Base-by-base conservation (phyloP, 768 basidiomycete species). In the Leccinum arenicola region DNA sequence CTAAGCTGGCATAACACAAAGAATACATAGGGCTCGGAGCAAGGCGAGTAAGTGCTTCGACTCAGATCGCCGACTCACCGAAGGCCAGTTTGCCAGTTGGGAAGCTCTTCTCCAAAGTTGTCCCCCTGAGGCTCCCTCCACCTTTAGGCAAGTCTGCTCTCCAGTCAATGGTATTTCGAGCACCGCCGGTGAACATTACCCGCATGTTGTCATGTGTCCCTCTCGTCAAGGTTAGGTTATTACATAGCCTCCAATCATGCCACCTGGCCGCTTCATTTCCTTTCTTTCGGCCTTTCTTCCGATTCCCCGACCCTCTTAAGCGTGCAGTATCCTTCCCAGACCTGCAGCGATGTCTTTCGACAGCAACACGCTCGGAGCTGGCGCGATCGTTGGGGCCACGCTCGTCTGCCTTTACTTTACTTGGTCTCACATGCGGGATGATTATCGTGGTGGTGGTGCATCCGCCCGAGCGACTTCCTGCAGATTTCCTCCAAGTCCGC, bases 281-380 rank as follows among this genome's bases (percentile, higher is more conserved):
- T 45, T 45, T 45, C 43, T 19, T 45, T 45, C 43, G 1, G 43
- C 21, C 14, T 48, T 48, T 48, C 21, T 48, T 65, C 68, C 43
- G 33, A 38, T 21, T 48, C 47, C 45, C 21, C 4, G 2, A 83
- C 21, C 19, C 23, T 6, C 29, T 9, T 6, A 21, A 25, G 38
- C 11, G 56, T 57, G 17, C 29, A 25, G 25, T 25, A 7, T 8
- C 23, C 15, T 6, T 4, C 19, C 38, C 38, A 40, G 38, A 35
- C 17, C 2, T 3, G 27, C 33, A 33, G 6, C 25, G 11, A 62
- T 61, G 52, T n/a, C 27, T 8, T 14, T 29, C 4, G 9, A 21
- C 21, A 11, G 17, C 19, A 61, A 25, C 15, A 14, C 31, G 8
- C 33, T 52, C 12, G 9, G n/a, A n/a, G 10, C 23, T 35, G 7